Evolutionary conservation across 2,329 filamentous ascomycete species (phyloP).

Genomic region (Aureobasidium lini): DNA sequence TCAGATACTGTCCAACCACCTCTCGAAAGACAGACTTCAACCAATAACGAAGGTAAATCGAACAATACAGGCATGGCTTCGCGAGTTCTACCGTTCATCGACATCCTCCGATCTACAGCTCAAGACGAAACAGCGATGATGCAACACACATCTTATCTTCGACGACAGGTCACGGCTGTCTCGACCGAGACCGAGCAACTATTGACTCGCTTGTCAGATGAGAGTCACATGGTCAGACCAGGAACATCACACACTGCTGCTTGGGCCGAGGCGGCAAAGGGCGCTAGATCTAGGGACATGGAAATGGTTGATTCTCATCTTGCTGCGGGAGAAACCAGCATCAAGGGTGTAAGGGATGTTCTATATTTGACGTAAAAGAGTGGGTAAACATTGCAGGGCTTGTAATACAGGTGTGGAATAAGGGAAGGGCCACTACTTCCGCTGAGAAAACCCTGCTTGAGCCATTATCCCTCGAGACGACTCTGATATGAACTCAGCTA

Average conservation of each 20-base stretch:
- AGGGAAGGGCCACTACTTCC: too few relatives aligned
- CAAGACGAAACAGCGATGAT: slow-evolving; percentile 21
- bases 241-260: slow-evolving; percentile 6
- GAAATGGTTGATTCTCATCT: background rate
- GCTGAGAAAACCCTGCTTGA: too few relatives aligned
- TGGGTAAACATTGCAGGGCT: background rate
- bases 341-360: background rate
- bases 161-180: slow-evolving; percentile 22
- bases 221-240: slow-evolving; percentile 26
- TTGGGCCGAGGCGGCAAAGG: background rate
- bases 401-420: background rate
- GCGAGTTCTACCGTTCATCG: slow-evolving; percentile 22
- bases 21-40: background rate
- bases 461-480: too few relatives aligned
- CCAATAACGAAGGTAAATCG: background rate
- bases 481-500: too few relatives aligned
- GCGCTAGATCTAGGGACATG: background rate
- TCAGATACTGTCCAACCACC: background rate
- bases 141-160: slow-evolving; percentile 22
- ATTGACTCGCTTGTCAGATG: slow-evolving; percentile 25
- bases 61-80: background rate
- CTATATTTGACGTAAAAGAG: background rate
- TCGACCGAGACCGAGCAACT: slow-evolving; percentile 22
- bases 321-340: background rate
- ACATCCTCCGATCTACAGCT: slow-evolving; percentile 17